Base-by-base conservation (phyloP, 805 yeast genomes). In the Starmerella stellata region DNA sequence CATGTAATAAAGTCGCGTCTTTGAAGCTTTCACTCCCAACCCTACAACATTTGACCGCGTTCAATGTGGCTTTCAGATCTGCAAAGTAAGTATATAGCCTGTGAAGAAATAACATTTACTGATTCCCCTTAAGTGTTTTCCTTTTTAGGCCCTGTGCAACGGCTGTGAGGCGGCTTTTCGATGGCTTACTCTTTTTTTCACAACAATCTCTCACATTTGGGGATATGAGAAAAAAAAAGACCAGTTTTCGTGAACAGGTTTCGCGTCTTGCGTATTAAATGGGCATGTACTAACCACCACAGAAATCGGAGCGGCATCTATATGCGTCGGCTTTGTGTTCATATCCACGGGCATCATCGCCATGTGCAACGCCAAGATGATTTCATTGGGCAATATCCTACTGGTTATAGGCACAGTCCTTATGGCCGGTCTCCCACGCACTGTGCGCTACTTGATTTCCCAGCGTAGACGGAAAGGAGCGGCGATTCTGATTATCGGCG, bases 261-360 rank as follows among this genome's bases (percentile, higher is more conserved):
- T 23, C 9, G 25, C 25, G 25, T 7, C 25, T 7, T 23, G 25
- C 9, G 9, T 11, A 7, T 23, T 23, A 23, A 23, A 23, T 23
- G 25, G 25, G 25, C 25, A 23, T 23, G 11, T 23, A 23, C 25
- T 23, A 23, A 23, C 25, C 25, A 7, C 25, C 25, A 7, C 36
- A 80, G 93, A 83, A 59, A 74, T 77, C 52, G 96, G 96, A 28
- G 95, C 81, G 16, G 94, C 81, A 2, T 77, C 83, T 65, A 80
- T 94, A 3, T 83, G 92, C 30, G 38, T 40, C 44, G 71, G 93
- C 7, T 69, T 76, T 36, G 53, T 78, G 20, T 75, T 82, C 54
- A 78, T 90, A 57, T 52, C 80, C 4, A 62, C 87, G 17, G 98
- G 98, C 5, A 68, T 87, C 23, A 51, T 83, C 51, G 71, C 93